Base-by-base conservation (phyloP, 108 stramenopile genomes). In the Nannochloropsis granulata region DNA sequence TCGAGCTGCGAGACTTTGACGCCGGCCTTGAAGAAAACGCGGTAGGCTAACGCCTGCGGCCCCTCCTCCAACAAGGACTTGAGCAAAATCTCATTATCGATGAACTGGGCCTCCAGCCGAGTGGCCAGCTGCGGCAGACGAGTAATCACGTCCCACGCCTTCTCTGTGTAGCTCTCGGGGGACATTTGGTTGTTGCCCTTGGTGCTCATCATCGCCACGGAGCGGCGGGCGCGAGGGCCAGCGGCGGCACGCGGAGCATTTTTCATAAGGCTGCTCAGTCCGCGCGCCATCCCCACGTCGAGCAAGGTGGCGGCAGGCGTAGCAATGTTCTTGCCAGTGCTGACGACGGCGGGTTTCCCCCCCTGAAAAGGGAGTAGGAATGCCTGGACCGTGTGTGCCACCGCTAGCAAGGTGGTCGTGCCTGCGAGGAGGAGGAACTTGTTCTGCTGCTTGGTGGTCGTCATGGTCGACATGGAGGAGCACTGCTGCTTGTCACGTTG, bases 91-190 rank as follows among this genome's bases (percentile, higher is more conserved):
- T 88, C 86, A 23, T 82, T 88, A 81, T 91, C 91, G 21, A 91
- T 82, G 81, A 71, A 44, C 85, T 86, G 82, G 26, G 19, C 45
- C 43, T 25, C 25, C 34, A 81, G 19, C 80, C 34, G 21, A 21
- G 80, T 81, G 26, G 89, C 90, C 44, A 90, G 83, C 19, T 90
- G n/a, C 14, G 90, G 90, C 2, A 91, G 44, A 71, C 84, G 85
- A 42, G 85, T 79, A n/a, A 91, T 44, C 13, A 86, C 88, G 12
- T 85, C 89, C 87, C 86, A 91, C 16, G 91, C 91, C 25, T 90
- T 90, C 84, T 91, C 91, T 9, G 91, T 91, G 87, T 87, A 91
- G 8, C 34, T 23, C 42, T 90, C 90, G 24, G 90, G 83, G 71
- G 56, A 71, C 56, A 71, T 71, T n/a, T 71, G 56, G n/a, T 71